Base-by-base conservation (phyloP, 306 rosid species). In the Styphnolobium japonicum region DNA sequence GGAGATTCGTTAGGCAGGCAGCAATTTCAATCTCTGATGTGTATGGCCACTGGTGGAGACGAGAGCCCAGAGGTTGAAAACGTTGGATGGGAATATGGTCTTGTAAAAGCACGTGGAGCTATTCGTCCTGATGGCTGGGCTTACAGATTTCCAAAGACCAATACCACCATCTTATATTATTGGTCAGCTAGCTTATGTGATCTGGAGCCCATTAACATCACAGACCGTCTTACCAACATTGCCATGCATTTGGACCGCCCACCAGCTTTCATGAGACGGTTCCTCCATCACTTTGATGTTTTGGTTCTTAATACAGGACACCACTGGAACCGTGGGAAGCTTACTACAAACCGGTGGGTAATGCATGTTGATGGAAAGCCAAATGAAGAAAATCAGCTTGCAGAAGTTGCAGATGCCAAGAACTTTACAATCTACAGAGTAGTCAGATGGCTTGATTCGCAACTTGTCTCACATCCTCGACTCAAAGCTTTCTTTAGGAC, bases 101-200 rank as follows among this genome's bases (percentile, higher is more conserved):
- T 93, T 23, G 93, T 89, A 63, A 93, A 91, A 84, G 88, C 73
- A 34, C 91, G 87, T 1, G 92, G 97, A 78, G 96, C 97, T 63
- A 85, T 91, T 78, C 98, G 96, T 78, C 99, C 98, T 0, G 92
- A 93, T 74, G 99, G 99, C 33, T 96, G 97, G 92, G 99, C 95
- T 60, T 96, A 93, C 82, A 85, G 94, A 64, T 96, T 96, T 83
- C 84, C 88, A 16, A 63, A 81, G 58, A 96, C 96, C 22, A 91
- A 96, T 78, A 86, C 98, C 55, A 96, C 98, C 58, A 88, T 96
- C 76, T 86, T 93, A 58, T 93, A 93, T 76, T 93, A 93, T 80
- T 96, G 98, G 99, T 93, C 98, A 27, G 98, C 94, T 52, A 96
- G 94, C 83, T 89, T 96, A 67, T 81, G 88, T 53, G 97, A 96